A percentile compares a stretch with the other conserved stretches of the same genome.
Evolutionary conservation across 2,329 filamentous ascomycete genomes (phyloP).

Genomic region (Beauveria brongniartii): DNA sequence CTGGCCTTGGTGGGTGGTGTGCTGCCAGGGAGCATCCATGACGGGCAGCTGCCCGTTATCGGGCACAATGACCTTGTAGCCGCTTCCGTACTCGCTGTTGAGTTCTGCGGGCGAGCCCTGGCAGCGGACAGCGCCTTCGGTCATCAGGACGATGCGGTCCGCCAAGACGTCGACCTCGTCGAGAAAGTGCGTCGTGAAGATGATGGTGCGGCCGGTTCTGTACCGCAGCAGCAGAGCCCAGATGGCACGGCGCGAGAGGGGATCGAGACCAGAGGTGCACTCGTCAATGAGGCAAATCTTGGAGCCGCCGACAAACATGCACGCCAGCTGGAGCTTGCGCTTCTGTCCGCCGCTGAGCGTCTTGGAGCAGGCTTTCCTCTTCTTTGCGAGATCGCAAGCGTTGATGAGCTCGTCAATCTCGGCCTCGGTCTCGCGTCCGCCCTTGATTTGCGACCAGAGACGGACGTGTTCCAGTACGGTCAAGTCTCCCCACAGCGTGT

Average conservation of each 20-base stretch:
- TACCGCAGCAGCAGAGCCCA: constrained; percentile 63
- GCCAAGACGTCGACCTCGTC: constrained; percentile 63
- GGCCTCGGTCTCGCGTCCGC: constrained; percentile 30
- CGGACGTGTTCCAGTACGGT: constrained; percentile 57
- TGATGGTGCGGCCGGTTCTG: constrained; percentile 52
- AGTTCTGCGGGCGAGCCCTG: constrained; percentile 57
- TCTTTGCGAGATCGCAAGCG: constrained; percentile 52
- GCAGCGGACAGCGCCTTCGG: constrained; percentile 52
- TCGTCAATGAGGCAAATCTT: constrained; percentile 63
- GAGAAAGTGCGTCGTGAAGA: constrained; percentile 65
- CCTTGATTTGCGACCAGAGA: constrained; percentile 57
- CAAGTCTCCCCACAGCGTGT: constrained; percentile 59
- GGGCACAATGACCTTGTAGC: constrained; percentile 48
- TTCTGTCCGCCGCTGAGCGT: constrained; percentile 31
- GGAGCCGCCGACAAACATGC: constrained; percentile 64
- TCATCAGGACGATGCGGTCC: constrained; percentile 59
- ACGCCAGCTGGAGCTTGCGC: constrained; percentile 30
- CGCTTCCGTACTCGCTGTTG: constrained; percentile 54
- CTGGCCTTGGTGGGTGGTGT: constrained; percentile 31
- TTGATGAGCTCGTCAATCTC: constrained; percentile 42
- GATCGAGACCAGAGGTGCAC: constrained; percentile 59
- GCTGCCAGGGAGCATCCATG: not conserved
- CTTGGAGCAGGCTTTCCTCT: constrained; percentile 43
- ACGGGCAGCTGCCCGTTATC: not conserved
- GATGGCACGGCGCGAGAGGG: constrained; percentile 57